Evolutionary conservation across 768 basidiomycete species (phyloP), one percentile per base, ranked within the genome.

Genomic region (Coprinopsis marcescibilis): DNA sequence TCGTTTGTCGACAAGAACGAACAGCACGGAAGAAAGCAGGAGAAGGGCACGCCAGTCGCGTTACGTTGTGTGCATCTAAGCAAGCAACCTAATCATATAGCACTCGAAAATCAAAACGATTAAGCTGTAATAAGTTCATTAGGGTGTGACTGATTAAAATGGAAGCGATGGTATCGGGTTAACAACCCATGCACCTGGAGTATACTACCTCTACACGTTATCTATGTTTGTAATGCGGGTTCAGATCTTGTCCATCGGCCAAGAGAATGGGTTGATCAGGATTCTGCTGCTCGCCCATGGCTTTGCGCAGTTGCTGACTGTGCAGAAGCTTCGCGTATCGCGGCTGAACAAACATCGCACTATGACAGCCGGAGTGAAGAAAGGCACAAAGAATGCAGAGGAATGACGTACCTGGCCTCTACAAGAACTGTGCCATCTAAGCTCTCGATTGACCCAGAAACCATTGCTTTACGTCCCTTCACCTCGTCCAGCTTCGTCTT

Each of bases 261-360:
- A 71, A 53, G 36, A 64, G 59, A 1, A 72, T 52, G 12, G 71
- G 68, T 39, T 64, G 58, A 37, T 65, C 58, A 23, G 60, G 56
- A 19, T 65, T 54, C 5, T 65, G 62, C 30, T 78, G 77, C 43
- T 77, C 74, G 5, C 90, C 89, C 65, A 92, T 74, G 1, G 78
- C 74, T 51, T 83, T 76, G 45, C 72, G 74, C 1, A 91, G 62
- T 2, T 75, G 71, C 1, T 65, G 67, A 29, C 75, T 74, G 53
- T 81, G 79, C 21, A 96, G 70, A 41, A 92, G 69, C 47, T 83
- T 80, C 2, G 93, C 87, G 56, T 94, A 92, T 48, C 80, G 81
- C 1, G 94, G 94, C 57, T 97, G 91, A 12, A 97, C 80, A 57
- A 95, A 96, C 29, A 84, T 71, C 0, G 79, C 88, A 0, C 89